A percentile compares a stretch with the other conserved stretches of the same genome.
Conservation (phyloP, 164 flowering plant species). For the Litsea cubeba region DNA sequence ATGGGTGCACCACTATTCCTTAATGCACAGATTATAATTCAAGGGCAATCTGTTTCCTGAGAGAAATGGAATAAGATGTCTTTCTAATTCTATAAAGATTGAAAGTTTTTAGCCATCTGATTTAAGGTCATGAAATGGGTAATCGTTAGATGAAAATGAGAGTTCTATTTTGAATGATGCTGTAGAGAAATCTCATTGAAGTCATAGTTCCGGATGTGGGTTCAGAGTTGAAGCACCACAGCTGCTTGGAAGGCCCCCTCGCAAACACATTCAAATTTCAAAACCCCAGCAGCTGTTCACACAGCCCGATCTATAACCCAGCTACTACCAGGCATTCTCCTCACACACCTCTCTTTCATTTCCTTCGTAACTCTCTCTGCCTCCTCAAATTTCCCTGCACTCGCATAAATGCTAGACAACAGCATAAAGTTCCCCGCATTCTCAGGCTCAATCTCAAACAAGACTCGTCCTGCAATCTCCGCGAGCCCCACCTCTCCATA, state of each 20-base stretch:
- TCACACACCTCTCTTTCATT: slow-evolving; percentile 52
- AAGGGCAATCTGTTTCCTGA: no score
- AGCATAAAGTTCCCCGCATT: slow-evolving; percentile 62
- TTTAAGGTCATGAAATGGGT: no score
- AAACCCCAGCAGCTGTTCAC: neutral
- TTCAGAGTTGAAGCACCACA: neutral
- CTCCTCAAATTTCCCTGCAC: slow-evolving; percentile 50
- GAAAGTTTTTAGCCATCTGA: no score
- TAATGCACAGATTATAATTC: no score
- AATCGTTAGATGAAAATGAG: no score
- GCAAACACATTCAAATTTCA: neutral
- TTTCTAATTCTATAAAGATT: no score
- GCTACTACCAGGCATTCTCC: slow-evolving; percentile 58
- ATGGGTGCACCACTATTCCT: no score
- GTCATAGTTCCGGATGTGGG: no score
- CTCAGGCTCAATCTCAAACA: slow-evolving; percentile 64
- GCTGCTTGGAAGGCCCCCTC: neutral
- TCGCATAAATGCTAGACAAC: slow-evolving; percentile 50
- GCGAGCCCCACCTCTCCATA: slow-evolving; percentile 68
- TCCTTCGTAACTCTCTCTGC: slow-evolving; percentile 55
- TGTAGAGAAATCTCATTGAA: no score
- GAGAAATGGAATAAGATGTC: no score
- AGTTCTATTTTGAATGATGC: no score
- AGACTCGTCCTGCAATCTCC: slow-evolving; percentile 50
- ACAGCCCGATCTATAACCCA: slow-evolving; percentile 29